These are phyloP conservation scores for Lodderomyces oxycetoniae DNA, from an alignment of 1,139 yeast genomes.

Conservation along the genomic window DNA sequence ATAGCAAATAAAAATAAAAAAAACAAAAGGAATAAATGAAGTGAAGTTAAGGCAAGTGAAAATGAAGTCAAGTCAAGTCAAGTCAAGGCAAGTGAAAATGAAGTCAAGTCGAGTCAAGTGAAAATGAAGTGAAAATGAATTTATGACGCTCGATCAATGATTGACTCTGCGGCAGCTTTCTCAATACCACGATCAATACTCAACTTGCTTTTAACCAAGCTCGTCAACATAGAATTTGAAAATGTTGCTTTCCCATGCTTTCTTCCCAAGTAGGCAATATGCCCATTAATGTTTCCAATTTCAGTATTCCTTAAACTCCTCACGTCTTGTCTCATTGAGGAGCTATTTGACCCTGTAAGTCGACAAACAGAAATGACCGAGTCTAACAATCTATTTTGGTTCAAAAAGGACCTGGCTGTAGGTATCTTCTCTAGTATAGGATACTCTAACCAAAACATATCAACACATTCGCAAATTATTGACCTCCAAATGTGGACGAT, in stretches of 20 bases:
- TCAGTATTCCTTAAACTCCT: slow-evolving; percentile 61
- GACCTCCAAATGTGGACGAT: slow-evolving; percentile 29
- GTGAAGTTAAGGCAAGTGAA: too few species aligned
- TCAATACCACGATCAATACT: slow-evolving; percentile 32
- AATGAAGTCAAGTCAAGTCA: too few species aligned
- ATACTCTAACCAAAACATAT: slow-evolving; percentile 35
- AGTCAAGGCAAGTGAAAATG: too few species aligned
- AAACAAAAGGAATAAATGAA: too few species aligned
- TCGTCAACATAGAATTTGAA: slow-evolving; percentile 44
- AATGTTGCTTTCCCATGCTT: slow-evolving; percentile 37
- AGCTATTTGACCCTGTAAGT: slow-evolving; percentile 54
- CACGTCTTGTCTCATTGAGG: slow-evolving; percentile 88
- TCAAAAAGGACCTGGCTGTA: slow-evolving; percentile 34
- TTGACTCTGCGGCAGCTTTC: slow-evolving; percentile 12
- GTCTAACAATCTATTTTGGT: slow-evolving; percentile 40
- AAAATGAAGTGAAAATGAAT: too few species aligned
- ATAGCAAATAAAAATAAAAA: too few species aligned
- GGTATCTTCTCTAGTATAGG: slow-evolving; percentile 28
- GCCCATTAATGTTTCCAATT: slow-evolving; percentile 76
- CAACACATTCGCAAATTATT: slow-evolving; percentile 45
- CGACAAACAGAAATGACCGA: slow-evolving; percentile 46
- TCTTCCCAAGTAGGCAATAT: slow-evolving; percentile 50
- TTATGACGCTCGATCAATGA: too few species aligned
- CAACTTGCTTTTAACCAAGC: slow-evolving; percentile 44
- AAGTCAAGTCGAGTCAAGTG: too few species aligned